Conservation (phyloP, 2,329 filamentous ascomycete species). For the Fusarium buharicum region DNA sequence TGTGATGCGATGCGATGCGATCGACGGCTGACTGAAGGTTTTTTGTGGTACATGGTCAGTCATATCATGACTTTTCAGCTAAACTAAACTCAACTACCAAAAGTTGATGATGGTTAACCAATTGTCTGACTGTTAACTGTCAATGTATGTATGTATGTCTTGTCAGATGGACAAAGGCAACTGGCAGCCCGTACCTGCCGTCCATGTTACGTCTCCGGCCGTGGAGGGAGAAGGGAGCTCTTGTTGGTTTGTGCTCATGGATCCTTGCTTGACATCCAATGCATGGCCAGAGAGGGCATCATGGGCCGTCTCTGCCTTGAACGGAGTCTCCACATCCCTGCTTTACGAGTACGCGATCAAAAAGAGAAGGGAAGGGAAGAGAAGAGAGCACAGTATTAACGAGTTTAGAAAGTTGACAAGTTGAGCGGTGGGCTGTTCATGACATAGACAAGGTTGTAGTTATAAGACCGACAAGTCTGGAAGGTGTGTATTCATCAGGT, state of each 20-base stretch:
- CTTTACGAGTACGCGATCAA: constrained; percentile 18
- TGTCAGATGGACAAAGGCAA: constrained; percentile 8
- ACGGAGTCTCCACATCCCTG: constrained; percentile 26
- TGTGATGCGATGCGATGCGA: constrained; percentile 16
- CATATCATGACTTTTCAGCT: constrained; percentile 3
- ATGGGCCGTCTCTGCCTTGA: constrained; percentile 15
- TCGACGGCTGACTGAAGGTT: constrained; percentile 14
- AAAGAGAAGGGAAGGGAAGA: no score
- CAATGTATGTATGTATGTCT: no score
- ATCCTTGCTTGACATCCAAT: constrained; percentile 14
- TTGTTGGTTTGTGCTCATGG: constrained; percentile 25
- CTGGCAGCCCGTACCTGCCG: constrained; percentile 1
- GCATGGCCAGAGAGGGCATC: constrained; percentile 23
- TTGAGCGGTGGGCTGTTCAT: neutral
- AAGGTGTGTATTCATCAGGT: neutral
- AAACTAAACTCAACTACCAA: no score
- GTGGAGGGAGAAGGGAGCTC: neutral
- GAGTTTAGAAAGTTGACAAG: neutral
- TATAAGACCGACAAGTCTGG: neutral
- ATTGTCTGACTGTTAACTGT: no score
- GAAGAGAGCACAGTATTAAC: constrained; percentile 11
- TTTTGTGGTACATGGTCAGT: constrained; percentile 13
- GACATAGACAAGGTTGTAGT: neutral
- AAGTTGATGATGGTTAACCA: no score
- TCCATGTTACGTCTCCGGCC: constrained; percentile 12